Base-by-base conservation (phyloP, 2,329 filamentous ascomycete species). In the Periconia digitata region DNA sequence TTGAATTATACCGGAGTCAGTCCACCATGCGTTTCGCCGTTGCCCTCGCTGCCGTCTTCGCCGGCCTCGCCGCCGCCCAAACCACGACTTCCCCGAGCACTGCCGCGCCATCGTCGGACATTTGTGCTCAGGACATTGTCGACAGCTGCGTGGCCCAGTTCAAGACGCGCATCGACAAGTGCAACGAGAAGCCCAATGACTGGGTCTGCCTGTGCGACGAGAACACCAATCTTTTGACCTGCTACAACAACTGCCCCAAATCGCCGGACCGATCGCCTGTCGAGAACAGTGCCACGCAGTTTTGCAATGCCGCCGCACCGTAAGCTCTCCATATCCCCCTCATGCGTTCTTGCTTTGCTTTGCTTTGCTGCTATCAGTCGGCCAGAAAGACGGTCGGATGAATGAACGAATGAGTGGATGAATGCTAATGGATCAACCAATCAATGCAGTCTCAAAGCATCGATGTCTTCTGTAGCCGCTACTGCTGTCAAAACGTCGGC, bases 191-290 rank as follows among this genome's bases (percentile, higher is more conserved):
- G 20, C 13, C 38, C 35, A 78, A 76, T 53, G 78, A 82, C 68
- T 82, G 74, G 70, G 68, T 72, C 58, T 86, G 84, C 70, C 73
- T 84, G 23, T 86, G 83, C 70, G 71, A 76, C 42, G 76, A 80
- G 57, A 81, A 79, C 66, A 76, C 64, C 32, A 75, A 79, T 44
- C 72, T 82, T 29, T 57, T 80, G 55, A 80, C 76, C 24, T 86
- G 84, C 78, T 85, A 84, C 74, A 79, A 80, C 74, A 83, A 84
- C 74, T 86, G 84, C 73, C 82, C 83, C 44, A 67, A 73, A 55
- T 75, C 79, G 59, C 53, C 72, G 15, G 68, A 63, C 39, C 59
- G 51, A 50, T 43, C 58, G 5, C 59, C 67, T 0, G 65, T 69
- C 36, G 47, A 71, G 58, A 68, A 67, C 57, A 60, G 66, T 52